phyloP scores from a whole-genome alignment of 2,329 filamentous ascomycete genomes.

The Nemania abortiva region DNA sequence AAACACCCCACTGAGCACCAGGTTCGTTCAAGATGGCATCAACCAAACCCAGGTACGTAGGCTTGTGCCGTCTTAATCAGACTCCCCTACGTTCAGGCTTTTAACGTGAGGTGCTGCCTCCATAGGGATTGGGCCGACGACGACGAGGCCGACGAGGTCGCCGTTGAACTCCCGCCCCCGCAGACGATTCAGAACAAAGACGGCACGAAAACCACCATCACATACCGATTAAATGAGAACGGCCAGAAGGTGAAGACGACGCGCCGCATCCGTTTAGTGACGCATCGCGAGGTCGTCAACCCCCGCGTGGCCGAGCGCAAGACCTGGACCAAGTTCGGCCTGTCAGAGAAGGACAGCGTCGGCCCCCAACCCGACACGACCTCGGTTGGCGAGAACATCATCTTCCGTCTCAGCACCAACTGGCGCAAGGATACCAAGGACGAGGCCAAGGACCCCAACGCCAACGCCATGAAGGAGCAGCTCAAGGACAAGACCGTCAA shows the following conservation, averaged over 20 bases:
- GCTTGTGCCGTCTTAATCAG: not conserved
- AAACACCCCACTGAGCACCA: not conserved
- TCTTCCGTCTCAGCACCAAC: conserved; percentile 92
- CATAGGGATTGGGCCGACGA: conserved; percentile 91
- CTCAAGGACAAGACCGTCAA: conserved; percentile 99
- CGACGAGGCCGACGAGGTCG: conserved; percentile 84
- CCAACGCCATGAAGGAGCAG: conserved; percentile 81
- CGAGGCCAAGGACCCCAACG: conserved; percentile 79
- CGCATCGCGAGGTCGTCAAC: conserved; percentile 94
- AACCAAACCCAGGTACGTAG: conserved; percentile 39
- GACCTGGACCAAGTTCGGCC: conserved; percentile 92
- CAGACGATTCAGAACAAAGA: conserved; percentile 97
- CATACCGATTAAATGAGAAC: conserved; percentile 89
- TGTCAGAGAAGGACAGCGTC: conserved; percentile 83
- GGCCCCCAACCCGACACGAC: conserved; percentile 93
- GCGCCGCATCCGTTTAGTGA: conserved; percentile 91
- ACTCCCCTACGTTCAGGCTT: not conserved
- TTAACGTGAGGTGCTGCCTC: conserved; percentile 14
- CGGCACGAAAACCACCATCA: conserved; percentile 95
- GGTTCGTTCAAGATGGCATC: conserved; percentile 42
- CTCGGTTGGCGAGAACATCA: conserved; percentile 95
- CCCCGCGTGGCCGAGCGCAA: conserved; percentile 95
- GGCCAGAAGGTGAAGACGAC: conserved; percentile 98
- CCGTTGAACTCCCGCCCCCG: conserved; percentile 79
- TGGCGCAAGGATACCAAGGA: conserved; percentile 92